Base-by-base conservation (phyloP, 495 filamentous ascomycete species). In the Hypoxylon subgilvum region DNA sequence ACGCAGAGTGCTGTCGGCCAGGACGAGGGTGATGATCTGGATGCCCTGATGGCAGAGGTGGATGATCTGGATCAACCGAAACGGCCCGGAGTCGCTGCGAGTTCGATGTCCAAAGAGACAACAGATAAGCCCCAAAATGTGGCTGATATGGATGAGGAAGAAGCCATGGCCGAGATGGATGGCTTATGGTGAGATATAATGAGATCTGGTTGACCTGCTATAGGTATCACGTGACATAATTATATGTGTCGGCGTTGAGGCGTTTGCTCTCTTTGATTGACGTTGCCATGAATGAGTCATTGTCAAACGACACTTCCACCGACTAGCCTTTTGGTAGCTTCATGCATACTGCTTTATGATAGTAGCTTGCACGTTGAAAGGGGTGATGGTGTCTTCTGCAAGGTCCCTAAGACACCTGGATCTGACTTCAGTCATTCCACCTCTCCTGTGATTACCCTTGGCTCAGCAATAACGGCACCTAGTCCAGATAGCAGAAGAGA, bases 131-230 rank as follows among this genome's bases (percentile, higher is more conserved):
- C 62, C 40, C 61, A 72, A 14, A 52, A 68, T 12, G 14, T 51
- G 6, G 63, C 70, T 12, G 69, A 69, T 27, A 79, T 73, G 3
- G 85, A 86, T 55, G 87, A 88, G 23, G 82, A 87, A 74, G 86
- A 84, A 42, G 85, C 79, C 3, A 86, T 89, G 84, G 85, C 79
- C 19, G 86, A 81, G 50, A 82, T 90, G 77, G 82, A 82, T 22
- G 83, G 73, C 6, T 65, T 82, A 41, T 87, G 82, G 83, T 87
- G 63, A 79, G 25, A 13, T 5, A 5, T 30, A 35, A 12, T 25
- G 19, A n/a, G 23, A 23, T 25, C 2, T 23, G 9, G 1, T 44
- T 16, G 8, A 31, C 40, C 38, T 39, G 42, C 9, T 56, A 36
- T 50, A 28, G 19, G n/a, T n/a, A n/a, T n/a, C 13, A 8, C 14